Evolutionary conservation across 305 asterid genomes (phyloP), one percentile per base, ranked within the genome.

Genomic region (Caryopteris hybrid): DNA sequence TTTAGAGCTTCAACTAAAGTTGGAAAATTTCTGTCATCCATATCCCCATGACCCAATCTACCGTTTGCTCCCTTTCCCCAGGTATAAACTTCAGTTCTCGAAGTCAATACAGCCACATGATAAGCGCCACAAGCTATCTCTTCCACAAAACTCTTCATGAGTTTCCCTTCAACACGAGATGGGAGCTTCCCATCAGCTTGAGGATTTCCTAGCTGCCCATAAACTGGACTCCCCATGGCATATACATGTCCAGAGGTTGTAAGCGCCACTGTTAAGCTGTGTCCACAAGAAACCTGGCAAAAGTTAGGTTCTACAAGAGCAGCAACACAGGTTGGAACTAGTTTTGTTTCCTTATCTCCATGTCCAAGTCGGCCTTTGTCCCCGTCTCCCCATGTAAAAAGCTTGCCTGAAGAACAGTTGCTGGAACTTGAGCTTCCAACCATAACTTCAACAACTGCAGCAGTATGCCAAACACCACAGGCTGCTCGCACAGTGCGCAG

Each of bases 31-130:
- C 80, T 70, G 79, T 84, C 93, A 13, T 82, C 85, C 2, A 71
- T 72, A 77, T 86, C 93, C 52, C 91, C 93, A 70, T 86, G 93
- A 69, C 93, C 93, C 76, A 86, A 76, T 78, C 90, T 81, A 38
- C 98, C 98, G 72, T 90, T 90, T 63, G 95, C 90, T 62, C 98
- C 98, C 74, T 84, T 92, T 45, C 97, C 98, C 98, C 98, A 92
- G 3, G 97, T 88, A 78, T 82, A 92, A 59, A 92, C 96, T 83
- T 92, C 98, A 75, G 95, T 89, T 61, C 90, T 82, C 8, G 98
- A 92, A 55, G 98, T 90, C 84, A 92, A 75, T 58, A 90, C 92
- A n/a, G 97, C 96, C 74, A 85, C 96, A 78, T 92, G 98, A 77
- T 86, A 92, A 50, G 97, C 92, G 66, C 98, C 98, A 71, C 97